These are phyloP conservation scores for Rasamsonia emersonii DNA, from an alignment of 2,329 filamentous ascomycete genomes.

Conservation along the genomic window DNA sequence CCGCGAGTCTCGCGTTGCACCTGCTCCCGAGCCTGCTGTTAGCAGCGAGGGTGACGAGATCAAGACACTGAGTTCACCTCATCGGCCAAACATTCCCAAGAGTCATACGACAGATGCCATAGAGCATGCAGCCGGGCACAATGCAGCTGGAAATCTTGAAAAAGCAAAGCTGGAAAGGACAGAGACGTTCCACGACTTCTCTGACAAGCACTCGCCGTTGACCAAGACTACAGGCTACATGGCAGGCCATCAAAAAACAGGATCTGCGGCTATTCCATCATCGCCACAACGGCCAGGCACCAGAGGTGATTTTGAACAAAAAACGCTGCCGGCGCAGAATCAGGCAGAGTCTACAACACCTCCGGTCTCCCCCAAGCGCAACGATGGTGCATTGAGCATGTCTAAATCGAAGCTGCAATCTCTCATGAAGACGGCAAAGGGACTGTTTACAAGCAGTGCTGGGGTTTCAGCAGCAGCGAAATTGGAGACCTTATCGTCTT, in stretches of 20 bases:
- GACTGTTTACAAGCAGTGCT: slow-evolving; percentile 69
- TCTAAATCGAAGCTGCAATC: slow-evolving; percentile 90
- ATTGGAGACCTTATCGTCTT: slow-evolving; percentile 42
- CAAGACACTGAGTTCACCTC: slow-evolving; percentile 40
- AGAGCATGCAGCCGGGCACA: slow-evolving; percentile 46
- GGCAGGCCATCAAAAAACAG: slow-evolving; percentile 52
- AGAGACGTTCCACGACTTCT: slow-evolving; percentile 15
- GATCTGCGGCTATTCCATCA: slow-evolving; percentile 51
- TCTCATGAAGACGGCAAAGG: slow-evolving; percentile 79
- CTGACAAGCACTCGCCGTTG: slow-evolving; percentile 19
- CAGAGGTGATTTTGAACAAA: slow-evolving; percentile 42
- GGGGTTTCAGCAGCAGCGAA: slow-evolving; percentile 51
- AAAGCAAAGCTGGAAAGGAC: slow-evolving; percentile 38
- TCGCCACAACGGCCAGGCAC: slow-evolving; percentile 40
- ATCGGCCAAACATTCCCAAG: slow-evolving; percentile 49
- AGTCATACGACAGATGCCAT: slow-evolving; percentile 55
- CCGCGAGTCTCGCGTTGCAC: slow-evolving; percentile 14
- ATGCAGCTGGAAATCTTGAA: slow-evolving; percentile 41
- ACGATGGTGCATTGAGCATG: slow-evolving; percentile 77
- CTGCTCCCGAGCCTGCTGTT: slow-evolving; percentile 13
- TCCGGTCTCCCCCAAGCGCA: slow-evolving; percentile 47
- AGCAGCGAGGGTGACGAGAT: slow-evolving; percentile 53
- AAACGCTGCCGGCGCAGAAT: slow-evolving; percentile 54
- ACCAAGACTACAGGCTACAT: slow-evolving; percentile 5
- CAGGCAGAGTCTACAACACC: slow-evolving; percentile 50